Conservation (phyloP, 2,329 filamentous ascomycete genomes). For the Thyridium curvatum region DNA sequence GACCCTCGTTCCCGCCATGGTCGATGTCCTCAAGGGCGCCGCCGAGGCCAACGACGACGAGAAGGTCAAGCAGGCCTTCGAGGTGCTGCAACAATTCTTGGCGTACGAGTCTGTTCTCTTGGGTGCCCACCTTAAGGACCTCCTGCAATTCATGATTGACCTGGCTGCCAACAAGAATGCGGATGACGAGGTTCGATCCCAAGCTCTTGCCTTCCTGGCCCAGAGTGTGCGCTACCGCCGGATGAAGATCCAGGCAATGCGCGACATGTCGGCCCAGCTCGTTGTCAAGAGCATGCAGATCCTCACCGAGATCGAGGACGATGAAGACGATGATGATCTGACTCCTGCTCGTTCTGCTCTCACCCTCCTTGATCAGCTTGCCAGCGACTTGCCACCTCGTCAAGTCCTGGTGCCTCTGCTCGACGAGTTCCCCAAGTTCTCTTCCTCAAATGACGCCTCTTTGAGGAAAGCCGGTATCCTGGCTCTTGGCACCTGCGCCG, state of each 20-base stretch:
- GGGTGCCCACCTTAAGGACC: conserved; percentile 78
- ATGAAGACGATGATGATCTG: conserved; percentile 76
- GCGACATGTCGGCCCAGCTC: conserved; percentile 75
- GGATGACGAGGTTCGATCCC: conserved; percentile 79
- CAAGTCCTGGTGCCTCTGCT: conserved; percentile 92
- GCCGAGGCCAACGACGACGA: conserved; percentile 80
- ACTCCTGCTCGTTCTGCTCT: conserved; percentile 82
- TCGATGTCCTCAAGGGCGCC: conserved; percentile 78
- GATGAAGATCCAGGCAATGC: conserved; percentile 89
- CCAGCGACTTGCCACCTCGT: conserved; percentile 81
- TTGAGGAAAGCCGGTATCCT: conserved; percentile 87
- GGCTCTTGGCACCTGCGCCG: conserved; percentile 86
- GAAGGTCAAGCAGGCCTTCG: conserved; percentile 82
- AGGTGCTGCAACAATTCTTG: conserved; percentile 93
- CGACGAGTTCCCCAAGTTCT: conserved; percentile 77
- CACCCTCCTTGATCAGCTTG: conserved; percentile 80
- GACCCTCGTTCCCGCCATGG: conserved; percentile 77
- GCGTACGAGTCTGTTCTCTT: conserved; percentile 83
- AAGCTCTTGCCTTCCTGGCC: conserved; percentile 90
- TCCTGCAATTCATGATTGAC: conserved; percentile 91
- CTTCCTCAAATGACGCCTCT: conserved; percentile 65
- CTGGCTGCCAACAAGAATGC: conserved; percentile 70
- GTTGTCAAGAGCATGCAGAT: conserved; percentile 86
- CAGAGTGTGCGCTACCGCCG: conserved; percentile 88
- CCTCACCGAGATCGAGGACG: conserved; percentile 78